phyloP scores from a whole-genome alignment of 1,284 basidiomycete genomes.

The Ganoderma meredithae region DNA sequence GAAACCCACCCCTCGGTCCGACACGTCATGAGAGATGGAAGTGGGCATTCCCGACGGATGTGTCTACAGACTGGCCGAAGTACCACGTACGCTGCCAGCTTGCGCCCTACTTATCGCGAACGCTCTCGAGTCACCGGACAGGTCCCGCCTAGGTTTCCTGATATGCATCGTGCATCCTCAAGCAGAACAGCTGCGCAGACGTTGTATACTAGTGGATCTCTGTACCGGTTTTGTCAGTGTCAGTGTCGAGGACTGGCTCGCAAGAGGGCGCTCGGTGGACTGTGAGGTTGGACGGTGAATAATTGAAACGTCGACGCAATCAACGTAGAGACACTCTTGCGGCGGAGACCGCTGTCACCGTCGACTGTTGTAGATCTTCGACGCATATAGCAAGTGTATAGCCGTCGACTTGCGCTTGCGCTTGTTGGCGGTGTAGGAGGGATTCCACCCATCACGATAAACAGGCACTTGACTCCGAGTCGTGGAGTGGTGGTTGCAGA shows the following conservation, averaged over 20 bases:
- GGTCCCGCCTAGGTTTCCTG: neutral
- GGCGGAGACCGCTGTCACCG: neutral
- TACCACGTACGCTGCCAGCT: no score
- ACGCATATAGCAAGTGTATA: no score
- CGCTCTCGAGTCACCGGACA: neutral
- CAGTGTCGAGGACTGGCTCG: neutral
- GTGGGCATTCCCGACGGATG: no score
- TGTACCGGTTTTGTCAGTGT: neutral
- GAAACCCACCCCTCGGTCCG: neutral
- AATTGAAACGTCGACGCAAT: neutral
- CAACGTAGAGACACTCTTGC: neutral
- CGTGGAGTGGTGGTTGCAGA: neutral
- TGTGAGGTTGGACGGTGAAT: neutral
- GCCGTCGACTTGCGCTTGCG: no score
- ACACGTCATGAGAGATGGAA: neutral
- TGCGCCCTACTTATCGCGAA: neutral
- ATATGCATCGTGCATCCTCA: neutral
- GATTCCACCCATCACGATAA: neutral
- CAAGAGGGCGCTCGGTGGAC: neutral
- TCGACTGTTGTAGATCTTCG: neutral
- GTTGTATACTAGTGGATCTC: neutral
- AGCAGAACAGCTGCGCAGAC: neutral
- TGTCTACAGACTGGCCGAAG: no score
- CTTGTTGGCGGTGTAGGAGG: neutral
- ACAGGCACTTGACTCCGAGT: neutral